Evolutionary conservation across 1,139 yeast species (phyloP).

Genomic region (Suhomyces panamericanus): DNA sequence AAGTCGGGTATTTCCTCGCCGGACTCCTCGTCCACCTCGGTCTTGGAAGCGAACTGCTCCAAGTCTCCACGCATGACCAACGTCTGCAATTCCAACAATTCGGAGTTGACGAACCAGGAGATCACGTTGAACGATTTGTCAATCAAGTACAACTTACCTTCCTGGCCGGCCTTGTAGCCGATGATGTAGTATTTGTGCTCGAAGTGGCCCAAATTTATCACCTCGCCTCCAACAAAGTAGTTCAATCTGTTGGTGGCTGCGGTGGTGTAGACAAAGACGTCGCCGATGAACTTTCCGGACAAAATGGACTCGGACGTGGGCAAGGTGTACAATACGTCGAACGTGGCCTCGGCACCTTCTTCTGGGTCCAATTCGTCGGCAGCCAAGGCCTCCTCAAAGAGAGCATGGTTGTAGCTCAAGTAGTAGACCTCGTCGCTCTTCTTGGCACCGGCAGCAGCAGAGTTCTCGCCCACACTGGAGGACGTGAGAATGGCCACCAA

Average conservation of each 20-base stretch:
- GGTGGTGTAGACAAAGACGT: constrained; percentile 85
- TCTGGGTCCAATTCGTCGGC: constrained; percentile 65
- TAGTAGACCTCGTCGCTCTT: constrained; percentile 72
- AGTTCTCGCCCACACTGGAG: constrained; percentile 18
- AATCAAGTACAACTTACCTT: constrained; percentile 82
- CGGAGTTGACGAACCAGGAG: constrained; percentile 77
- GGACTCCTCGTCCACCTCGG: constrained; percentile 37
- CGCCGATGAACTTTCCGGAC: constrained; percentile 96
- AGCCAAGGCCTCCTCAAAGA: constrained; percentile 63
- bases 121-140: constrained; percentile 87
- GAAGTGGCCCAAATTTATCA: constrained; percentile 89
- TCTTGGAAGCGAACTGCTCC: constrained; percentile 43
- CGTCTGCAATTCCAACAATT: constrained; percentile 93
- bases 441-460: constrained; percentile 25
- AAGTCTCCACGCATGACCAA: constrained; percentile 92
- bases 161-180: constrained; percentile 83
- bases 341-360: constrained; percentile 84
- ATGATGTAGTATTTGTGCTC: constrained; percentile 84
- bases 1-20: constrained; percentile 44
- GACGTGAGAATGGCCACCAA: constrained; percentile 75
- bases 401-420: constrained; percentile 67
- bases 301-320: constrained; percentile 69
- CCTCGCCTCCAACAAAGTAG: constrained; percentile 92
- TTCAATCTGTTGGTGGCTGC: constrained; percentile 84
- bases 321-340: constrained; percentile 81